Percentiles rank a stretch among this genome's conserved stretches.
phyloP scores from a whole-genome alignment of 2,329 filamentous ascomycete genomes.

The Xenoacremonium recifei region DNA sequence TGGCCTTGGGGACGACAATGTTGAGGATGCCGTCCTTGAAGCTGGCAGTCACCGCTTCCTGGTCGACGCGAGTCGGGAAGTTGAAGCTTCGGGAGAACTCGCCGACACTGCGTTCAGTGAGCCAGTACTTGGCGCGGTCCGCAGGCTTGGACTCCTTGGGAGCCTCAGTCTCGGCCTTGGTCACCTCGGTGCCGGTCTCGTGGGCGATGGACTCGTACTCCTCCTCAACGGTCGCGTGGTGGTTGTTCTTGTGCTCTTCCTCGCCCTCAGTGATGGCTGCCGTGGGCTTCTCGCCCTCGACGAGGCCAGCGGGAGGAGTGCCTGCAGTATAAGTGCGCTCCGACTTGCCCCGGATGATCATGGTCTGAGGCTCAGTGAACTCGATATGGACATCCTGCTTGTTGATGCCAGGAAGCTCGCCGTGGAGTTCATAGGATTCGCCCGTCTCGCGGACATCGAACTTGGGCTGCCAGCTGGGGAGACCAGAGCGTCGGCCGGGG shows the following conservation, averaged over 20 bases:
- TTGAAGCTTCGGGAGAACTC: slow-evolving; percentile 67
- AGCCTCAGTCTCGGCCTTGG: slow-evolving; percentile 22
- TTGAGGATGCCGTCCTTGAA: slow-evolving; percentile 66
- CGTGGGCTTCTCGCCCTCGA: slow-evolving; percentile 41
- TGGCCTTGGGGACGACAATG: slow-evolving; percentile 65
- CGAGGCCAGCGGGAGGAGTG: slow-evolving; percentile 44
- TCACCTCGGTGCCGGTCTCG: slow-evolving; percentile 20
- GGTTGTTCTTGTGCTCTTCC: slow-evolving; percentile 38
- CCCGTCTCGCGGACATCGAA: slow-evolving; percentile 76
- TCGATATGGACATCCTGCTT: slow-evolving; percentile 76
- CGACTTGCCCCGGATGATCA: slow-evolving; percentile 67
- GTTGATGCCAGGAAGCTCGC: slow-evolving; percentile 73
- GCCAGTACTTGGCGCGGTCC: slow-evolving; percentile 65
- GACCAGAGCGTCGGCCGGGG: slow-evolving; percentile 22
- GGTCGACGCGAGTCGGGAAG: slow-evolving; percentile 64
- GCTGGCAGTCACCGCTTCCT: slow-evolving; percentile 58
- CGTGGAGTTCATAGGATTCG: slow-evolving; percentile 71
- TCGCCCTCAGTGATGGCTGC: slow-evolving; percentile 41
- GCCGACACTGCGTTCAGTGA: slow-evolving; percentile 63
- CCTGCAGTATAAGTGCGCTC: slow-evolving; percentile 63
- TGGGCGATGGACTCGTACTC: slow-evolving; percentile 38
- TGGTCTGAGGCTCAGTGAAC: slow-evolving; percentile 73
- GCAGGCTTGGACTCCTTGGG: slow-evolving; percentile 29
- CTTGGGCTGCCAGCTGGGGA: slow-evolving; percentile 67
- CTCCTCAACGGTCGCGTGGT: slow-evolving; percentile 67